A percentile compares a stretch with the other conserved stretches of the same genome.
These are phyloP conservation scores for Hypoxylon sp. DNA, from an alignment of 2,329 filamentous ascomycete genomes.

Conservation along the genomic window DNA sequence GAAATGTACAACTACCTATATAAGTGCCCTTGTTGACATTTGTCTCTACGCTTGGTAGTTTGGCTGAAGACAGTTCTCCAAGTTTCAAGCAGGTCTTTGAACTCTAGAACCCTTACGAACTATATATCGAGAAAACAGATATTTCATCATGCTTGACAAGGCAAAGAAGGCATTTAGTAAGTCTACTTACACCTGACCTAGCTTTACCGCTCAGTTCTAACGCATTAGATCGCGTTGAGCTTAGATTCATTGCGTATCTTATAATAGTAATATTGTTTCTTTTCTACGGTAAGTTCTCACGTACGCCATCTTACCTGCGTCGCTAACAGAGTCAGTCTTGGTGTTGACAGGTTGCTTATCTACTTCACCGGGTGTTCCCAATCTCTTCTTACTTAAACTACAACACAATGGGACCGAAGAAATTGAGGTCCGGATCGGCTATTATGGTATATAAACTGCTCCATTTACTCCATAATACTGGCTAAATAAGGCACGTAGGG, in stretches of 20 bases:
- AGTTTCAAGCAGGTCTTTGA: neutral
- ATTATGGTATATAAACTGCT: constrained; percentile 7
- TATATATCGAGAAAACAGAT: neutral
- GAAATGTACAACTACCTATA: neutral
- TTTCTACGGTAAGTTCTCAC: constrained; percentile 6
- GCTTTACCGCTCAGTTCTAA: neutral
- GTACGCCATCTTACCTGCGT: neutral
- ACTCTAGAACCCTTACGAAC: neutral
- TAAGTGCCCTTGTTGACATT: neutral
- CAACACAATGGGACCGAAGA: neutral
- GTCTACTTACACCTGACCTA: neutral
- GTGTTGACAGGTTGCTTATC: constrained; percentile 13
- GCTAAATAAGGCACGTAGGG: neutral
- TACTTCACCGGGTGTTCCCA: constrained; percentile 1
- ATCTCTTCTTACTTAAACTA: constrained; percentile 11
- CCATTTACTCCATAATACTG: neutral
- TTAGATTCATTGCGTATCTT: constrained; percentile 5
- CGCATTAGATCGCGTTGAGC: neutral
- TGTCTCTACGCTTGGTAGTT: neutral
- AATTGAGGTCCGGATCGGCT: constrained; percentile 7
- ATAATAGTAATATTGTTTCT: constrained; percentile 10
- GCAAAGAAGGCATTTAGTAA: constrained; percentile 9
- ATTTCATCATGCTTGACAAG: neutral
- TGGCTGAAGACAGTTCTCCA: neutral
- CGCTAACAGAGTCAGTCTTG: neutral